Conservation (phyloP, 2,329 filamentous ascomycete species). For the Thielaviopsis musarum region DNA sequence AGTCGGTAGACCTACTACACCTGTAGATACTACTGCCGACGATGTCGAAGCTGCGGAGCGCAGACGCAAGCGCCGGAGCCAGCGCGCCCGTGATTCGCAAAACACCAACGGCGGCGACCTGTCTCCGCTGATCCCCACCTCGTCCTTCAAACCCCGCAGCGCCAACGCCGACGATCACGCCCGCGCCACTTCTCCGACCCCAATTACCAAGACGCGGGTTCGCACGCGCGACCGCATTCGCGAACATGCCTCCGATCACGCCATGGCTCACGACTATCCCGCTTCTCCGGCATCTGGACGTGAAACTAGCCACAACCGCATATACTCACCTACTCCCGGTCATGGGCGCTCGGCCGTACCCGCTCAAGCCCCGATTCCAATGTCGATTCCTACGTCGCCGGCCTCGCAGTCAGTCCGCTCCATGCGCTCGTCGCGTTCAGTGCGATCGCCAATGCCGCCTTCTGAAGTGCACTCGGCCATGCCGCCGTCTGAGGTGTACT, state of each 20-base stretch:
- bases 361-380: conserved; percentile 3
- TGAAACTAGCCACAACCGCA: neutral
- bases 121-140: conserved; percentile 10
- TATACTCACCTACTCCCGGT: neutral
- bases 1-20: conserved; percentile 5
- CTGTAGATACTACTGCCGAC: conserved; percentile 1
- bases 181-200: conserved; percentile 3
- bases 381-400: conserved; percentile 1
- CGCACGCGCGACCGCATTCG: conserved; percentile 10
- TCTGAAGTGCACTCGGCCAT: conserved; percentile 4
- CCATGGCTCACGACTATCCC: conserved; percentile 1
- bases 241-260: conserved; percentile 4
- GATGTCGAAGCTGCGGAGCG: conserved; percentile 11
- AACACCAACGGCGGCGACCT: conserved; percentile 5
- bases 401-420: neutral
- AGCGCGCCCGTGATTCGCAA: conserved; percentile 7
- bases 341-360: neutral
- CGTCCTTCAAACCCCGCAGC: conserved; percentile 2
- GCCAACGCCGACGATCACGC: conserved; percentile 2
- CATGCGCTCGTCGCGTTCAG: conserved; percentile 3
- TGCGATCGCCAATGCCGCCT: conserved; percentile 5
- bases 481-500: conserved; percentile 5
- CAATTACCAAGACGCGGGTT: conserved; percentile 4
- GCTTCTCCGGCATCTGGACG: neutral
- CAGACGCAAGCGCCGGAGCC: conserved; percentile 9